Base-by-base conservation (phyloP, 2,329 filamentous ascomycete genomes). In the Verruconis gallopava region DNA sequence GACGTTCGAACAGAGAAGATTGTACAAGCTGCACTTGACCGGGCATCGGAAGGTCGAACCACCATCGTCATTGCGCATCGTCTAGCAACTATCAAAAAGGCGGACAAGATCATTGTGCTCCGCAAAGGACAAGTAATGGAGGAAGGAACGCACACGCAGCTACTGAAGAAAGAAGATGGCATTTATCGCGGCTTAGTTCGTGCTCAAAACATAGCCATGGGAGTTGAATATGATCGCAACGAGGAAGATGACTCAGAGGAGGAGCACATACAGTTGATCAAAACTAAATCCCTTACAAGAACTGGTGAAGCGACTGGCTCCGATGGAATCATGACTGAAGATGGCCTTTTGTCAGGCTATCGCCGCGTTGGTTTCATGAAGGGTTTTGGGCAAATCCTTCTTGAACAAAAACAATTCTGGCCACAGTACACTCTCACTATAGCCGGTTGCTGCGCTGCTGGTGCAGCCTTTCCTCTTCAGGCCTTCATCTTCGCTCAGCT, bases 31-130 rank as follows among this genome's bases (percentile, higher is more conserved):
- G 58, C 71, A 64, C 49, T 85, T 40, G 68, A 71, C 15, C 72
- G 72, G 0, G 65, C 79, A 0, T 71, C 81, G 0, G 63, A 71
- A 6, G 71, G 67, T 4, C 71, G 83, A 4, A 83, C 81, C 0
- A 78, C 84, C 0, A 73, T 91, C n/a, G 74, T 86, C 33, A 83
- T 89, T 37, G 86, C 85, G 0, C 81, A 86, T 55, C 68, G 81
- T 3, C 65, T 86, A 2, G 82, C 79, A 0, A 86, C 81, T 0
- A 81, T 85, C 51, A 79, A 77, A 56, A 75, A 81, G 48, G 84
- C 85, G 3, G 80, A 93, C 53, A 74, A 77, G 28, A 93, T 93
- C 42, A 66, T 86, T 5, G 85, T 93, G 1, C 59, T 93, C 41
- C 71, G 79, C 38, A 73, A 79, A 50, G 85, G 85, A 2, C 62